Conservation (phyloP, 257 asterid species). For the Ilex aquifolium region DNA sequence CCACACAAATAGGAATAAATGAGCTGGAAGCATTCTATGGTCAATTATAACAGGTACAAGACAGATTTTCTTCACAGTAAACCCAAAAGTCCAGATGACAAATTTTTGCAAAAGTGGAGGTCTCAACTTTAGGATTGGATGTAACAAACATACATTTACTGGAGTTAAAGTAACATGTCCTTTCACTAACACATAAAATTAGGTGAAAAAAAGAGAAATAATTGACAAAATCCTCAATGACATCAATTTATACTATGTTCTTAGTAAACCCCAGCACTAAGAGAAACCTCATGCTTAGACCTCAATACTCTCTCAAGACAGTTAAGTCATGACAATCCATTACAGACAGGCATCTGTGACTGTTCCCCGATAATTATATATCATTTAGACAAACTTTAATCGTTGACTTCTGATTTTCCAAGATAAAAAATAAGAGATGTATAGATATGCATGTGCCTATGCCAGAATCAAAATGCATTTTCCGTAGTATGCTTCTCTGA, state of each 20-base stretch:
- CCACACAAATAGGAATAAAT: too few relatives aligned
- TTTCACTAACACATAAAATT: too few relatives aligned
- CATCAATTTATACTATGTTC: neutral
- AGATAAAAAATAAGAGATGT: too few relatives aligned
- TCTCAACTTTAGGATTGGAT: neutral
- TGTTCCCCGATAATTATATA: too few relatives aligned
- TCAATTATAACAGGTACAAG: neutral
- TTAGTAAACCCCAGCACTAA: neutral
- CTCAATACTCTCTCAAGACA: too few relatives aligned
- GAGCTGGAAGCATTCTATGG: neutral
- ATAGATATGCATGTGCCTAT: too few relatives aligned
- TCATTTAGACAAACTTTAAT: too few relatives aligned
- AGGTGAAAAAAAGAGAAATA: neutral
- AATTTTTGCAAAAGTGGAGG: neutral
- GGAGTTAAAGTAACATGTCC: neutral
- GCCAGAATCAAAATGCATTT: neutral
- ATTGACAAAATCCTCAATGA: neutral
- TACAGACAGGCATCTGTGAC: too few relatives aligned
- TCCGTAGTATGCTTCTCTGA: neutral
- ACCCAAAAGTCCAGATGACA: neutral
- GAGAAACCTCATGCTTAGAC: neutral
- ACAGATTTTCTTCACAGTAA: neutral
- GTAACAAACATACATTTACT: neutral
- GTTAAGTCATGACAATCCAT: too few relatives aligned
- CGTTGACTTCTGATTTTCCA: too few relatives aligned